Evolutionary conservation across 2,329 filamentous ascomycete genomes (phyloP).

Genomic region (Colletotrichum graminicola): DNA sequence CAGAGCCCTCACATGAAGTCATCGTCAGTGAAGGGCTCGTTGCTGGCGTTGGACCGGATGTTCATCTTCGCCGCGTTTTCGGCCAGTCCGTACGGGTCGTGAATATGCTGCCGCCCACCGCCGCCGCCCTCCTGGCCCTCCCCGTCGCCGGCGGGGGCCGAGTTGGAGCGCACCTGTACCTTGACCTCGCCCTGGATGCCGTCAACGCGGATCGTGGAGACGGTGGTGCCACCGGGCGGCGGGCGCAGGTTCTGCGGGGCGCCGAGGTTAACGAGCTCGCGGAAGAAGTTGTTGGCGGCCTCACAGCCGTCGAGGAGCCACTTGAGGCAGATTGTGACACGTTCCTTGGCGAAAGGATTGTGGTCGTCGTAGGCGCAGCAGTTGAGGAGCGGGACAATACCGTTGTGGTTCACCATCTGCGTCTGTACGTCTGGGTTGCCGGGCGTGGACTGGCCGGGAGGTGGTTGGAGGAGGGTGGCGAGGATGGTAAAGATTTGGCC

Average conservation of each 20-base stretch:
- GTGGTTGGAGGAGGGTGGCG: constrained; percentile 89
- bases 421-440: constrained; percentile 83
- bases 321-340: constrained; percentile 89
- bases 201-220: constrained; percentile 64
- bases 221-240: constrained; percentile 51
- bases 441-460: constrained; percentile 69
- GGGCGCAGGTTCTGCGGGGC: constrained; percentile 55
- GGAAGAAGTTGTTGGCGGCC: constrained; percentile 78
- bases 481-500: constrained; percentile 92
- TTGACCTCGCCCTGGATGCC: constrained; percentile 69
- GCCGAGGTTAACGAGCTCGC: constrained; percentile 67
- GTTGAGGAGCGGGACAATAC: constrained; percentile 87
- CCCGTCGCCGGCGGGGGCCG: constrained; percentile 34
- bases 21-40: constrained; percentile 55
- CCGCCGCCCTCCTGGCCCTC: constrained; percentile 28
- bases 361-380: constrained; percentile 93
- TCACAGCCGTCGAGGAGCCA: constrained; percentile 82
- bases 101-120: constrained; percentile 31
- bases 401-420: constrained; percentile 87
- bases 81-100: constrained; percentile 55
- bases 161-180: constrained; percentile 60
- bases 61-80: constrained; percentile 59
- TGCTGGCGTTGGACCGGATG: constrained; percentile 47
- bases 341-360: constrained; percentile 94
- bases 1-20: constrained; percentile 55